Evolutionary conservation across 2,329 filamentous ascomycete species (phyloP).

Genomic region (Davidsoniella virescens): DNA sequence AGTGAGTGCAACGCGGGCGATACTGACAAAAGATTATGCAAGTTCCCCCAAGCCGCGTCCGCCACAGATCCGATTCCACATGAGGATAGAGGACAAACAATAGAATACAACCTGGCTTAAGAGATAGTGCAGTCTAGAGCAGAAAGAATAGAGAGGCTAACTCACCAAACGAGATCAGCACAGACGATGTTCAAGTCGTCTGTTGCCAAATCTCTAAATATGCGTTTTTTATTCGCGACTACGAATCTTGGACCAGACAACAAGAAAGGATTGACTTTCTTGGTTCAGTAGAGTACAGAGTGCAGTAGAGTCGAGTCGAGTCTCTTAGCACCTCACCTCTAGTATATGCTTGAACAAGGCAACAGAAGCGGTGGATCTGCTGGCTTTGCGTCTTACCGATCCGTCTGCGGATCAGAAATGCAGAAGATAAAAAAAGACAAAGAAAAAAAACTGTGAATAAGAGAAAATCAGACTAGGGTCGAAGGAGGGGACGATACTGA

Average conservation of each 20-base stretch:
- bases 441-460: conserved; percentile 1
- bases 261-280: no score
- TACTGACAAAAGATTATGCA: not conserved
- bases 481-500: conserved; percentile 5
- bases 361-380: no score
- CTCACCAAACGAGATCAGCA: conserved; percentile 44
- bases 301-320: no score
- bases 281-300: no score
- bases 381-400: no score
- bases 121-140: not conserved
- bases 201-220: conserved; percentile 37
- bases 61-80: not conserved
- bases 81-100: not conserved
- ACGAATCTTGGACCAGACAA: no score
- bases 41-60: not conserved
- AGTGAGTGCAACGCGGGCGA: no score
- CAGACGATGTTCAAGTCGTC: conserved; percentile 43
- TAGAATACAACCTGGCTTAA: no score
- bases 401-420: not conserved
- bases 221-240: not conserved
- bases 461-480: not conserved
- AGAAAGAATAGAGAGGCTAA: not conserved
- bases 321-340: not conserved
- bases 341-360: not conserved
- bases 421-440: not conserved